Conservation (phyloP, 1,139 yeast genomes). For the Saccharomyces hybrid region DNA sequence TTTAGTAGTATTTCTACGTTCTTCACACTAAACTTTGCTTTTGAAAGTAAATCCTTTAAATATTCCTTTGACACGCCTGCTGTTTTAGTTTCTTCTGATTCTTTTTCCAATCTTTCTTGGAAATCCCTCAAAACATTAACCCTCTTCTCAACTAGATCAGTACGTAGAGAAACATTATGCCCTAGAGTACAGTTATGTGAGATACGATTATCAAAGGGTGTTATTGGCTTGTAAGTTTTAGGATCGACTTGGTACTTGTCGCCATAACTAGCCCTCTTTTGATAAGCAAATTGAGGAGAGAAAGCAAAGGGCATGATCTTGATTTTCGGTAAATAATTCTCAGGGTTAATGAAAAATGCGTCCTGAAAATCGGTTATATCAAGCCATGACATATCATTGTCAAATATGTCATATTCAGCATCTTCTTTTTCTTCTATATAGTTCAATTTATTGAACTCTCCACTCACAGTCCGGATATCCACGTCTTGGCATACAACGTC, state of each 20-base stretch:
- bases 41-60: conserved; percentile 15
- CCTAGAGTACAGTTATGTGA: conserved; percentile 64
- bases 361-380: conserved; percentile 79
- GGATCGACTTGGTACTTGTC: conserved; percentile 34
- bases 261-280: conserved; percentile 51
- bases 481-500: conserved; percentile 33
- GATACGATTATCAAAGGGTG: conserved; percentile 39
- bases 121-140: conserved; percentile 19
- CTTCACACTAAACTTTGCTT: conserved; percentile 24
- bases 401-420: conserved; percentile 28
- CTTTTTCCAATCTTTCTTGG: conserved; percentile 15
- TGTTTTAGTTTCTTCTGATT: conserved; percentile 6
- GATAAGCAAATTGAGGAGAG: conserved; percentile 71
- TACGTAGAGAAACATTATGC: conserved; percentile 16
- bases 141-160: conserved; percentile 20
- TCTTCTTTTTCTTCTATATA: conserved; percentile 32
- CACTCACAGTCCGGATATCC: conserved; percentile 66
- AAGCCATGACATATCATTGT: conserved; percentile 56
- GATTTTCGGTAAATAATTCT: conserved; percentile 47
- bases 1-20: conserved; percentile 37
- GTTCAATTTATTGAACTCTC: conserved; percentile 52
- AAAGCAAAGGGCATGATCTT: conserved; percentile 55
- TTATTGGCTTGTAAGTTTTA: conserved; percentile 28
- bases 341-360: conserved; percentile 37
- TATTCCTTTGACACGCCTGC: conserved; percentile 12